Conservation (phyloP, 148 eudicot genomes). For the Nepenthes mirabilis region DNA sequence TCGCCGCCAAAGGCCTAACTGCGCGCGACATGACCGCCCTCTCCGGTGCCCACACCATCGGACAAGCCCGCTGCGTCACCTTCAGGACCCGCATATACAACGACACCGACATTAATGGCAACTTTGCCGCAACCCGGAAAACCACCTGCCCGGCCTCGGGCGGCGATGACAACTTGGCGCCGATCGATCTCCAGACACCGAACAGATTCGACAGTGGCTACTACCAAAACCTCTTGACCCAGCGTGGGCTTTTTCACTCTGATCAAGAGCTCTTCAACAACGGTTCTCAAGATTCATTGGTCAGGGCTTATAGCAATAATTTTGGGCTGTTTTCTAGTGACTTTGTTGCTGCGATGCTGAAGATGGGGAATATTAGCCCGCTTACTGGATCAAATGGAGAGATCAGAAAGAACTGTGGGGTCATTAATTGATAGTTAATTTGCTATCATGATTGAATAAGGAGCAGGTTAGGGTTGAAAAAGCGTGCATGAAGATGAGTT, state of each 20-base stretch:
- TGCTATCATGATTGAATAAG: background rate
- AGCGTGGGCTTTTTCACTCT: conserved; percentile 36
- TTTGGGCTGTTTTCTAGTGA: conserved; percentile 20
- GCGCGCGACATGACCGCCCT: conserved; percentile 41
- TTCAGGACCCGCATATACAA: conserved; percentile 34
- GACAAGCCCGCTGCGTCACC: conserved; percentile 31
- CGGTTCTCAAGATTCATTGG: conserved; percentile 32
- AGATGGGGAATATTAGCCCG: conserved; percentile 41
- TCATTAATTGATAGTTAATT: conserved; percentile 15
- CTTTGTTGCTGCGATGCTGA: conserved; percentile 38
- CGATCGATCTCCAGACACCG: conserved; percentile 24
- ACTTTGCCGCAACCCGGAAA: conserved; percentile 20
- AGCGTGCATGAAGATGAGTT: background rate
- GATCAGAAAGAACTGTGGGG: conserved; percentile 36
- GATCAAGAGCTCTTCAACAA: conserved; percentile 44
- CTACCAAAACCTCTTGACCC: conserved; percentile 20
- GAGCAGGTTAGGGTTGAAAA: background rate
- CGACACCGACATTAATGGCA: conserved; percentile 33
- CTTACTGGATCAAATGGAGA: conserved; percentile 46
- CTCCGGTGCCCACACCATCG: conserved; percentile 53
- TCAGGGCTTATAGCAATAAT: conserved; percentile 16
- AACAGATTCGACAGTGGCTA: conserved; percentile 27
- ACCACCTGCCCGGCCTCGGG: conserved; percentile 19
- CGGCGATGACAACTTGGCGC: conserved; percentile 34
- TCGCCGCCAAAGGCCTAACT: conserved; percentile 21